A percentile compares a stretch with the other conserved stretches of the same genome.
Conservation (phyloP, 2,329 filamentous ascomycete genomes). For the Teratosphaeria zuluensis region DNA sequence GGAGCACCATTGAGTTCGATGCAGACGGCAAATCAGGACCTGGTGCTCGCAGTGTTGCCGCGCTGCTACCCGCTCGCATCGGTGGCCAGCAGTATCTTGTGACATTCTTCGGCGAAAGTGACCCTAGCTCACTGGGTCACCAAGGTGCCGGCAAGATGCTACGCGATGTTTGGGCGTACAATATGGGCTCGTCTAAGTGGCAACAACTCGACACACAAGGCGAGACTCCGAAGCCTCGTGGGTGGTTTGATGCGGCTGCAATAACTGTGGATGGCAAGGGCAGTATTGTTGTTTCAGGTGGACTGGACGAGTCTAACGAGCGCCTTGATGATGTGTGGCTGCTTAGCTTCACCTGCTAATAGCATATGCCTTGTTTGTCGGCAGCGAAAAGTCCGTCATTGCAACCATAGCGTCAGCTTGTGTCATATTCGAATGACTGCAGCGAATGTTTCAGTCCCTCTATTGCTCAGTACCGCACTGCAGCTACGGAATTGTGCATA, state of each 20-base stretch:
- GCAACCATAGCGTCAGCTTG: neutral
- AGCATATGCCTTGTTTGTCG: neutral
- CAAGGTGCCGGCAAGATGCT: slow-evolving; percentile 49
- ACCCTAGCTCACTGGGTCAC: slow-evolving; percentile 45
- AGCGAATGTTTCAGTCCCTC: neutral
- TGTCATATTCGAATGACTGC: neutral
- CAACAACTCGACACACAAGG: slow-evolving; percentile 17
- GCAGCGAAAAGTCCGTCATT: neutral
- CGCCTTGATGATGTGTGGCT: slow-evolving; percentile 43
- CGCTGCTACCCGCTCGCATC: slow-evolving; percentile 34
- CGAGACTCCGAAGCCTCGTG: slow-evolving; percentile 32
- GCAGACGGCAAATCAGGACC: slow-evolving; percentile 40
- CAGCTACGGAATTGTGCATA: slow-evolving; percentile 33
- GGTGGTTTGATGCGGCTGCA: slow-evolving; percentile 47
- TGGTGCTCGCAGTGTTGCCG: slow-evolving; percentile 40
- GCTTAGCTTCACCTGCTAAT: slow-evolving; percentile 16
- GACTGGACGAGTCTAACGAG: slow-evolving; percentile 43
- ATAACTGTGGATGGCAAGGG: slow-evolving; percentile 23
- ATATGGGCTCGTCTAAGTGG: slow-evolving; percentile 28
- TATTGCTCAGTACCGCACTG: neutral
- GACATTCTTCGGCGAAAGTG: slow-evolving; percentile 45
- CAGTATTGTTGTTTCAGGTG: slow-evolving; percentile 40
- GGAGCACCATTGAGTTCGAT: slow-evolving; percentile 30
- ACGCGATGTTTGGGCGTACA: slow-evolving; percentile 41
- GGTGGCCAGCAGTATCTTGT: slow-evolving; percentile 31